A percentile compares a stretch with the other conserved stretches of the same genome.
phyloP scores from a whole-genome alignment of 108 stramenopile species.

The Nannochloropsis gaditana region DNA sequence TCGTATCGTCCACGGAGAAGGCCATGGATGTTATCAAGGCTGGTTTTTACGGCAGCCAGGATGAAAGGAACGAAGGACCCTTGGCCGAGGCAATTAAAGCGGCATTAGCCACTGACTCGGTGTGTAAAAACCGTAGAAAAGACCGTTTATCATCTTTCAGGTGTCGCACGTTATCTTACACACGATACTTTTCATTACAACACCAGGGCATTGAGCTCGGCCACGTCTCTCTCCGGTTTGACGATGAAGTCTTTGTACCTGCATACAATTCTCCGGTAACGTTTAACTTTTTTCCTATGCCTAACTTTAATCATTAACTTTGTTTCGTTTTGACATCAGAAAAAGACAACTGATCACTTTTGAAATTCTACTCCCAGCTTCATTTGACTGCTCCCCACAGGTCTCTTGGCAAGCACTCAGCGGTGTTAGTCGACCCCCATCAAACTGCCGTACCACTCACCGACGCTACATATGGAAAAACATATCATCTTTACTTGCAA shows the following conservation, averaged over 20 bases:
- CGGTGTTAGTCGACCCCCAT: neutral
- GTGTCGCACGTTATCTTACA: no score
- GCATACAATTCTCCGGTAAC: neutral
- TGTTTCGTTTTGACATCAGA: neutral
- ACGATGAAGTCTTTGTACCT: neutral
- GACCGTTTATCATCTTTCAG: neutral
- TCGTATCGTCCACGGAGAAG: neutral
- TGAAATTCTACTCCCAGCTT: neutral
- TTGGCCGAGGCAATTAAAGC: neutral
- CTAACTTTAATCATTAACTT: neutral
- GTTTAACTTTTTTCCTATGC: neutral
- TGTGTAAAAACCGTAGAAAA: neutral
- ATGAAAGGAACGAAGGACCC: neutral
- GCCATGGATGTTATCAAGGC: neutral
- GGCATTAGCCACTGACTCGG: neutral
- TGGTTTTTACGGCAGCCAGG: neutral
- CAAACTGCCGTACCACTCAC: neutral
- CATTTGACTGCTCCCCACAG: neutral
- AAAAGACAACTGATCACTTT: neutral
- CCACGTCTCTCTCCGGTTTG: neutral
- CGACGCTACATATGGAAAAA: neutral
- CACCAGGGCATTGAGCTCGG: conserved; percentile 7
- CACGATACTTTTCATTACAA: no score
- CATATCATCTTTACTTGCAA: neutral
- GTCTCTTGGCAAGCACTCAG: neutral